Percentiles rank a stretch among this genome's conserved stretches.
Conservation (phyloP, 192 early-diverging fungal species). For the Coemansia asiatica region DNA sequence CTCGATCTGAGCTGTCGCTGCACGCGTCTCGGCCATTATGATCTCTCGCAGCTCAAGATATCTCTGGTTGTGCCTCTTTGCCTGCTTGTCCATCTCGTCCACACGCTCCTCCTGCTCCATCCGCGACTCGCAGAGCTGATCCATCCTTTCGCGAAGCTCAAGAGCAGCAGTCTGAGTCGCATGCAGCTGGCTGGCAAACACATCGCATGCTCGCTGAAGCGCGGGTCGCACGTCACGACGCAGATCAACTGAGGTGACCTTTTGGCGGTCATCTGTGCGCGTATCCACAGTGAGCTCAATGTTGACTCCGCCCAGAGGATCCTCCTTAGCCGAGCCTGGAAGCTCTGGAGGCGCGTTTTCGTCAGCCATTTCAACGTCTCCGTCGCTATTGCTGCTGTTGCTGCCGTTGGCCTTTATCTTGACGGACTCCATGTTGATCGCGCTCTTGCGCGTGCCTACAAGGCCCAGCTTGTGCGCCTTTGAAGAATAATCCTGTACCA, state of each 20-base stretch:
- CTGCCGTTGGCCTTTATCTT: not conserved
- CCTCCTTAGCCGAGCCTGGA: constrained; percentile 27
- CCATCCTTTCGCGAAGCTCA: constrained; percentile 42
- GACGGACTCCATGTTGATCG: constrained; percentile 5
- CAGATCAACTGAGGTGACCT: constrained; percentile 49
- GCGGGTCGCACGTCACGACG: constrained; percentile 46
- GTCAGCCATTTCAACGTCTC: constrained; percentile 17
- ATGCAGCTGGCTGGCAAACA: constrained; percentile 46
- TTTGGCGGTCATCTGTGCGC: constrained; percentile 39
- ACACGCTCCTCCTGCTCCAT: constrained; percentile 51
- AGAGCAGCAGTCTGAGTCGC: constrained; percentile 44
- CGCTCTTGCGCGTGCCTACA: constrained; percentile 29
- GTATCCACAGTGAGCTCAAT: constrained; percentile 44
- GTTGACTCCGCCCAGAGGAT: constrained; percentile 42
- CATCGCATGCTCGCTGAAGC: constrained; percentile 46
- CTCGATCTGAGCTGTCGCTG: constrained; percentile 48
- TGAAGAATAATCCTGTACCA: constrained; percentile 47
- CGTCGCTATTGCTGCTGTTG: constrained; percentile 6
- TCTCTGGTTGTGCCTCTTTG: constrained; percentile 43
- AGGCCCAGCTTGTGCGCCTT: constrained; percentile 51
- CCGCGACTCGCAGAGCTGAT: constrained; percentile 47
- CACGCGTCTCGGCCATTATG: constrained; percentile 40
- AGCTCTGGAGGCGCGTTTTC: not conserved
- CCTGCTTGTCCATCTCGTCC: constrained; percentile 52
- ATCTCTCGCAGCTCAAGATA: constrained; percentile 47